Conservation (phyloP, 257 asterid species). For the Scutellaria baicalensis region DNA sequence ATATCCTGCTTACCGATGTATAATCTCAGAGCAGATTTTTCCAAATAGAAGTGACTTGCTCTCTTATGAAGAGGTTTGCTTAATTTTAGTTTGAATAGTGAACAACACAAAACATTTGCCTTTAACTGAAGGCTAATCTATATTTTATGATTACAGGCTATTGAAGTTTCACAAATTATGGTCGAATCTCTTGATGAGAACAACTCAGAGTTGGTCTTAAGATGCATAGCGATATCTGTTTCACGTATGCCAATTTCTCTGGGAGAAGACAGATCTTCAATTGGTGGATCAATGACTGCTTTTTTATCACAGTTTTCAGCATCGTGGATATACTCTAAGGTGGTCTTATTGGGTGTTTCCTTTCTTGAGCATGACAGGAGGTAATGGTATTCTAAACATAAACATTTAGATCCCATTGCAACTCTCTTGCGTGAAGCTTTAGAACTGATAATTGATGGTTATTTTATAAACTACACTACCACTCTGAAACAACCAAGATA, state of each 20-base stretch:
- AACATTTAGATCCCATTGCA: not conserved
- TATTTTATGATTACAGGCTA: conserved; percentile 47
- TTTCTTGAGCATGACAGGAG: conserved; percentile 80
- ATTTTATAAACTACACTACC: not conserved
- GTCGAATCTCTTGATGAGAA: conserved; percentile 66
- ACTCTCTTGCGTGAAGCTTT: not conserved
- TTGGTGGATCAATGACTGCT: conserved; percentile 36
- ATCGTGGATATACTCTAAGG: conserved; percentile 84
- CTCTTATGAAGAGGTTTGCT: conserved; percentile 79
- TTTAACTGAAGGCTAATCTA: not conserved
- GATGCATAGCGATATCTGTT: conserved; percentile 64
- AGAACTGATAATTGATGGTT: too few species aligned
- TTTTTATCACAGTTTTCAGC: conserved; percentile 64
- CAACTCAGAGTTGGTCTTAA: conserved; percentile 50
- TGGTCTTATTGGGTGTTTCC: conserved; percentile 80
- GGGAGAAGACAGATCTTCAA: conserved; percentile 33
- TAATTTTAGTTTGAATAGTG: not conserved
- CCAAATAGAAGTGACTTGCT: conserved; percentile 56
- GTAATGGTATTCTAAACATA: conserved; percentile 27
- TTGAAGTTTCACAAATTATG: conserved; percentile 85
- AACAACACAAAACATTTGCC: not conserved
- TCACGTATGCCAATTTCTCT: conserved; percentile 35
- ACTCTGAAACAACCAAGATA: not conserved
- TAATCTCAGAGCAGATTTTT: conserved; percentile 51
- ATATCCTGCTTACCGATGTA: conserved; percentile 81